Base-by-base conservation (phyloP, 2,329 filamentous ascomycete genomes). In the Pleoardoris graminearum region DNA sequence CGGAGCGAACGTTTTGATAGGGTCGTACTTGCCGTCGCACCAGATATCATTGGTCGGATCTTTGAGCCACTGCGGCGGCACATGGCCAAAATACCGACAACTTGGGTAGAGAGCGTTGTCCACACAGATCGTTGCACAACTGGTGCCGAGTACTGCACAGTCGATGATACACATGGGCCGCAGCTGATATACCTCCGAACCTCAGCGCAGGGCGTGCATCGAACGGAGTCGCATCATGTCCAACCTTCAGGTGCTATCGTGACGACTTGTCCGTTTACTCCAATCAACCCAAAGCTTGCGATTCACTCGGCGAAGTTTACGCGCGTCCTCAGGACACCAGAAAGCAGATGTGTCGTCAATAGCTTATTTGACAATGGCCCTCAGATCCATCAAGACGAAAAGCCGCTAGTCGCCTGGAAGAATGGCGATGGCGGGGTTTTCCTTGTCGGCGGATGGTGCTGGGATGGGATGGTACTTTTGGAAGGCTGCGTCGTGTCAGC, bases 391-490 rank as follows among this genome's bases (percentile, higher is more conserved):
- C 35, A 22, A 6, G 48, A 61, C n/a, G 65, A 66, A 16, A 66
- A 68, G 49, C 39, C 53, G 12, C 44, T 61, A 8, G 52, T 56
- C 4, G 27, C 48, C 19, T 85, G 82, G 82, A 74, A 66, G 7
- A 85, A 82, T 51, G 82, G 82, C 0, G 72, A 82, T 44, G 75
- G 77, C 7, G 76, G 78, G 35, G 78, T 86, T 0, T 85, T 79
- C 76, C 61, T 85, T 11, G 75, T 77, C 0, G 83, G 83, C 5
- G 80, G 81, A 0, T 86, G 83, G 84, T 86, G 82, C 58, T 85
- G 83, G 83, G 83, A 86, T 64, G 83, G 83, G 2, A 82, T 86
- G 82, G 82, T 86, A 1, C 59, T 86, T 14, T 66, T 86, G 3
- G 83, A 85, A 63, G 84, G 84, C 1, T 86, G 83, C 50, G 73